Evolutionary conservation across 2,329 filamentous ascomycete genomes (phyloP).

Genomic region (Sclerotinia nivalis): DNA sequence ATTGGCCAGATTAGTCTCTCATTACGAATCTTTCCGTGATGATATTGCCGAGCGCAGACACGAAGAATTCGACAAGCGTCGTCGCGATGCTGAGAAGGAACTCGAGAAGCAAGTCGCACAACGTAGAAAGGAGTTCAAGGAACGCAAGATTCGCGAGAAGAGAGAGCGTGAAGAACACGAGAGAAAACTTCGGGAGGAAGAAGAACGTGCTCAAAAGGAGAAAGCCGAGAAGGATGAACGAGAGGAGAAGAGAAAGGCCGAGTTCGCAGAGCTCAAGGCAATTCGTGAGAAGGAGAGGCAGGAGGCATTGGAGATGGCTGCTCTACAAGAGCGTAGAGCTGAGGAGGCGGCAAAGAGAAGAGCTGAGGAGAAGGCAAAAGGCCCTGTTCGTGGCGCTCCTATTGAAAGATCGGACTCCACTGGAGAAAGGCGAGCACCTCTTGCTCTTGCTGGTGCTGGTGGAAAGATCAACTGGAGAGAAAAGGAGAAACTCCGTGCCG

Average conservation of each 20-base stretch:
- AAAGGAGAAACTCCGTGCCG: constrained; percentile 56
- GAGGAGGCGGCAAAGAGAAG: constrained; percentile 82
- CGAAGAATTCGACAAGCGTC: constrained; percentile 93
- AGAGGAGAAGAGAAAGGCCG: constrained; percentile 77
- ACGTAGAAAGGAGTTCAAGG: constrained; percentile 85
- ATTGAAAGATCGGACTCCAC: constrained; percentile 54
- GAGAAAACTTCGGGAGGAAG: constrained; percentile 74
- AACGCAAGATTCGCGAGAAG: constrained; percentile 79
- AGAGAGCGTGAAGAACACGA: constrained; percentile 83
- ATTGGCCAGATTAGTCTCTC: constrained; percentile 78
- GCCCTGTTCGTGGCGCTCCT: constrained; percentile 45
- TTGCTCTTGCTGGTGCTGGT: constrained; percentile 56
- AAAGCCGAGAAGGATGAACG: constrained; percentile 80
- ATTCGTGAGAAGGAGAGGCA: constrained; percentile 67
- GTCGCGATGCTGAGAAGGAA: constrained; percentile 87
- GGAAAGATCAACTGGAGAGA: constrained; percentile 62
- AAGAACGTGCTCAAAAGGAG: constrained; percentile 77
- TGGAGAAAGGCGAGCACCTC: constrained; percentile 57
- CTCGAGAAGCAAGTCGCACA: constrained; percentile 87
- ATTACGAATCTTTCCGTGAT: constrained; percentile 81
- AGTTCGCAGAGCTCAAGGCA: constrained; percentile 66
- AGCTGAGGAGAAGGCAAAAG: constrained; percentile 54
- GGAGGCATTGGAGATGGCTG: constrained; percentile 64
- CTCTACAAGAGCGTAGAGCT: constrained; percentile 76
- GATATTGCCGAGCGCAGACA: constrained; percentile 83